These are phyloP conservation scores for Chrysoporthe deuterocubensis DNA, from an alignment of 2,329 filamentous ascomycete species.

Conservation along the genomic window DNA sequence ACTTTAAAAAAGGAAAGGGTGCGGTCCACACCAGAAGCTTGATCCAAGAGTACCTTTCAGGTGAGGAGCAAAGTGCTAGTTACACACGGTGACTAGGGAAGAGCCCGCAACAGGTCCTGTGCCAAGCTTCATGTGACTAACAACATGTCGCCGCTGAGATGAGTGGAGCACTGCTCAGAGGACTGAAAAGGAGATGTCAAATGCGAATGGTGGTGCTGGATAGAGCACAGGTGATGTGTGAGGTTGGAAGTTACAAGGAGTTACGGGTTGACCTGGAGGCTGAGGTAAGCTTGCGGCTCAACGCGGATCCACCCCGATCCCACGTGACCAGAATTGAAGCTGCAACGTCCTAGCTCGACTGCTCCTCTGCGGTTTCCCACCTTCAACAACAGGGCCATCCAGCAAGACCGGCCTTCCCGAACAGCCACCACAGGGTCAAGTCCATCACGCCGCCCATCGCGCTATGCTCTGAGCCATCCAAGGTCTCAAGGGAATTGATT, in stretches of 20 bases:
- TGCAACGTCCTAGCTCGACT: constrained; percentile 15
- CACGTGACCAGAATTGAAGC: constrained; percentile 19
- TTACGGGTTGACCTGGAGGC: not conserved
- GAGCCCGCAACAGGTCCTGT: not conserved
- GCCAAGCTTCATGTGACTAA: not conserved
- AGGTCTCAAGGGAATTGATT: constrained; percentile 8
- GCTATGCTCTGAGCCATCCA: not conserved
- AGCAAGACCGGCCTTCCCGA: constrained; percentile 1
- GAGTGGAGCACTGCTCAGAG: not conserved
- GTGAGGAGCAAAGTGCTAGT: not conserved
- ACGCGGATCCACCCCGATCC: not conserved
- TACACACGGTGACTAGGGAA: not conserved
- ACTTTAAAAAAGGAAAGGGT: not conserved
- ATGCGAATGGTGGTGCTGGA: constrained; percentile 1
- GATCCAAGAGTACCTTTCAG: not conserved
- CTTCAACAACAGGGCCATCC: constrained; percentile 16
- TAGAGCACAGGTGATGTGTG: not conserved
- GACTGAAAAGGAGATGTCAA: not conserved
- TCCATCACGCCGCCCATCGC: constrained; percentile 7
- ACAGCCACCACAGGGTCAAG: constrained; percentile 14
- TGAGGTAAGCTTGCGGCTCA: constrained; percentile 19
- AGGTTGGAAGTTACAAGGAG: not conserved
- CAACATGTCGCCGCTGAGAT: not conserved
- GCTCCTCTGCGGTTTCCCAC: constrained; percentile 16
- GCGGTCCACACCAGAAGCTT: not conserved